Base-by-base conservation (phyloP, 108 stramenopile genomes). In the Tribonema minus region DNA sequence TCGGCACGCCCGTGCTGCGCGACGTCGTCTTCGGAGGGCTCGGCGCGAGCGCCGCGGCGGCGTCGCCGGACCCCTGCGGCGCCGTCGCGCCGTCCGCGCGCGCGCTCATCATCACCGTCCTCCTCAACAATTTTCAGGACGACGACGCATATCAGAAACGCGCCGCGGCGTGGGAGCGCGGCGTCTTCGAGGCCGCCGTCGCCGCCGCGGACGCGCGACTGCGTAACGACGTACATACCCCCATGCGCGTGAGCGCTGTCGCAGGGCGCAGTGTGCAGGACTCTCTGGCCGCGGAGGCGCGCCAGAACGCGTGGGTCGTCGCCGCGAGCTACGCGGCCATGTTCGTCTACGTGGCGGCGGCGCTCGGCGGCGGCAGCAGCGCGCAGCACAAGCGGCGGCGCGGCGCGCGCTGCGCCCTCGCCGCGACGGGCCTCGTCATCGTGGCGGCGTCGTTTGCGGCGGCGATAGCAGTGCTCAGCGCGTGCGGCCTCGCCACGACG, bases 251-350 rank as follows among this genome's bases (percentile, higher is more conserved):
- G 7, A 75, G 64, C 0, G 82, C 70, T 82, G 77, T 84, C 75
- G 82, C 84, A 1, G 69, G 82, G 68, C 82, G 84, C 36, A 79
- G 76, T 29, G 71, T 84, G 25, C 54, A 70, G 34, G 84, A 84
- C 68, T 70, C 75, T 60, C 64, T 84, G 5, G 33, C 77, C 2
- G 59, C 77, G 0, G 84, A 83, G 61, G 78, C 71, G 26, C 29
- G 35, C n/a, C 76, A 84, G 58, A 84, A 84, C 61, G 81, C 82
- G 5, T 83, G 76, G 71, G 76, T 84, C 20, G 64, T 84, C 20
- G 58, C 1, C 35, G 74, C 76, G 25, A 71, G 68, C 9, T 84
- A 84, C 71, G 23, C 78, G 41, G 78, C 62, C 39, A 84, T 84
- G 84, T 79, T 84, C 71, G 37, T 80, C 38, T 84, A 84, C 69